Evolutionary conservation across 2,329 filamentous ascomycete genomes (phyloP), one percentile per base, ranked within the genome.

Genomic region (Neurospora sp.): DNA sequence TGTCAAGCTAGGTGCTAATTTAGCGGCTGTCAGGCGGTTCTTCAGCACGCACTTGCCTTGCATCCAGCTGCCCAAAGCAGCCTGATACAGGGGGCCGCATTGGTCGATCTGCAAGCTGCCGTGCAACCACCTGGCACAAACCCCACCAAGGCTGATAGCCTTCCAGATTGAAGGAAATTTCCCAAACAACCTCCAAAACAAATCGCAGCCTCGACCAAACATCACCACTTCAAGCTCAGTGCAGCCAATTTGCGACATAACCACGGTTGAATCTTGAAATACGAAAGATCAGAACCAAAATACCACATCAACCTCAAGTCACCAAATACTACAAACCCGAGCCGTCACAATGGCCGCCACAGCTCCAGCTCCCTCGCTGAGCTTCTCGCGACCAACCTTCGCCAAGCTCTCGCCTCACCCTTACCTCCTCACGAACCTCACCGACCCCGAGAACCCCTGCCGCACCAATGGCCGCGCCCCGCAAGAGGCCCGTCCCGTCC

Each of bases 371-470:
- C 71, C 78, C 1, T 73, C 79, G n/a, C 76, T 77, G 52, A 83
- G 83, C 68, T 80, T 87, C 69, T 81, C 85, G 66, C 82, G 91
- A 77, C 83, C 91, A 75, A 90, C 93, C 76, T 97, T 97, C 80
- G 93, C 93, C 71, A 94, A 94, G 77, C 90, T 97, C 78, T 93
- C 93, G 42, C 94, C 96, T 5, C 90, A 93, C 75, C 91, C 93
- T 9, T 97, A 93, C 82, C 90, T 98, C 72, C 91, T 96, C 78
- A 92, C 93, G 68, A 96, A 96, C 80, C 91, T 98, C 76, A 87
- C 91, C 73, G 72, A 82, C 36, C 82, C 78, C 58, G 68, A 69
- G 43, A 71, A 72, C 2, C 85, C 91, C 1, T 83, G 87, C 66
- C 91, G 96, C 76, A 92, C 93, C 77, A 97, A 96, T 79, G 92